Conservation (phyloP, 2,329 filamentous ascomycete species). For the Keithomyces neogunnii region DNA sequence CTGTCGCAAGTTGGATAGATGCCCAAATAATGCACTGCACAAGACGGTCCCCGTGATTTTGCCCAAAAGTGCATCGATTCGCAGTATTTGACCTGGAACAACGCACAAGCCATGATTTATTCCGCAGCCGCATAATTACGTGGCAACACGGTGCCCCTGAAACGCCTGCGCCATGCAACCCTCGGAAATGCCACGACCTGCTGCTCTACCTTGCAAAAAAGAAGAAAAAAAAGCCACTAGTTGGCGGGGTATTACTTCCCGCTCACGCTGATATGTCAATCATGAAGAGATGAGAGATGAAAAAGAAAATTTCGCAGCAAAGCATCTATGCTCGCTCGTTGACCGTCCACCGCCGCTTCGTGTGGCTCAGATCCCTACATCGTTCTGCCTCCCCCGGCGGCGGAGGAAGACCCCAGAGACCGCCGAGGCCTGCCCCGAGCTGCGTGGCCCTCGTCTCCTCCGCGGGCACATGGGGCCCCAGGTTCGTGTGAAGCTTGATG, state of each 20-base stretch:
- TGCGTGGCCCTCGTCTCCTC: constrained; percentile 24
- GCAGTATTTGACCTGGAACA: no score
- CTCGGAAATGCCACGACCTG: not conserved
- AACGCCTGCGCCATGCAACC: constrained; percentile 6
- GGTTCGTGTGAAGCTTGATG: constrained; percentile 25
- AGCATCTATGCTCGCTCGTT: constrained; percentile 31
- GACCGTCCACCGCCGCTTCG: constrained; percentile 49
- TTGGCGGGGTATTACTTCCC: not conserved
- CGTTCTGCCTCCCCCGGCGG: constrained; percentile 37
- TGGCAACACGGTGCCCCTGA: not conserved
- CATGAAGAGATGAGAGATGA: not conserved
- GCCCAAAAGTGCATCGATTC: no score
- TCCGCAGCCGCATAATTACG: not conserved
- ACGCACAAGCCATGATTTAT: no score
- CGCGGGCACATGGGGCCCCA: constrained; percentile 20
- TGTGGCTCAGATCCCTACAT: constrained; percentile 34
- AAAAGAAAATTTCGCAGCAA: not conserved
- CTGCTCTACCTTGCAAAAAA: not conserved
- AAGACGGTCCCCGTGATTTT: no score
- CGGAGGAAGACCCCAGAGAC: constrained; percentile 36
- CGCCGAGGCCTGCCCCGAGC: constrained; percentile 29
- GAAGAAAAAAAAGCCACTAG: no score
- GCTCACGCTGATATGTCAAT: not conserved
- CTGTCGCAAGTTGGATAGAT: no score
- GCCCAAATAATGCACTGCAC: no score